Evolutionary conservation across 1,284 basidiomycete species (phyloP).

Genomic region (Leccinum cinnamomeum): DNA sequence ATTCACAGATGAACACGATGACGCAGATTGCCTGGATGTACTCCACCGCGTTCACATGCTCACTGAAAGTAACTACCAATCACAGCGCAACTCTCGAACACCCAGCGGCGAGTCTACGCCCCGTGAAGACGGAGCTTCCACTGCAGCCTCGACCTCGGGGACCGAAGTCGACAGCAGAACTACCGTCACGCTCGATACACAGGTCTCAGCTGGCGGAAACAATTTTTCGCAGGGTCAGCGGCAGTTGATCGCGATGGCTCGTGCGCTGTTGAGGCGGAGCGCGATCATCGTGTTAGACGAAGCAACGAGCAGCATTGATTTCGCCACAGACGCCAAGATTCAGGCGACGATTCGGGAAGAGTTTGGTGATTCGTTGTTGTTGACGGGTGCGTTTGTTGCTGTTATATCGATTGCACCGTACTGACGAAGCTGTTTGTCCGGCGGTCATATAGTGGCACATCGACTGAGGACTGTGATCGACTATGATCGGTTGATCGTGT

Average conservation of each 20-base stretch:
- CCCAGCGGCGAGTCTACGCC: conserved; percentile 25
- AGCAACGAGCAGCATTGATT: conserved; percentile 62
- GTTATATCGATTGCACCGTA: not conserved
- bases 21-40: conserved; percentile 70
- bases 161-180: conserved; percentile 40
- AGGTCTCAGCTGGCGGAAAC: conserved; percentile 62
- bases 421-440: conserved; percentile 2
- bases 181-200: conserved; percentile 53
- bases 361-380: conserved; percentile 50
- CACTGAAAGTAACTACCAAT: conserved; percentile 44
- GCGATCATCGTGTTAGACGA: conserved; percentile 73
- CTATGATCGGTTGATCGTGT: conserved; percentile 68
- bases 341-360: conserved; percentile 67
- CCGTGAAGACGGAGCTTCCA: conserved; percentile 7
- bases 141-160: conserved; percentile 14
- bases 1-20: conserved; percentile 68
- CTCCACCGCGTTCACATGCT: conserved; percentile 52
- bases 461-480: conserved; percentile 56
- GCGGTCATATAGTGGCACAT: conserved; percentile 43
- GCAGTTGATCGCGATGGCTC: conserved; percentile 67
- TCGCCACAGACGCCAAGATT: conserved; percentile 61
- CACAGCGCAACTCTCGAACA: conserved; percentile 39
- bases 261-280: conserved; percentile 61
- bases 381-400: conserved; percentile 40
- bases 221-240: conserved; percentile 76